Percentiles rank a stretch among this genome's conserved stretches.
Evolutionary conservation across 1,284 basidiomycete species (phyloP).

Genomic region (Boletus sp.): DNA sequence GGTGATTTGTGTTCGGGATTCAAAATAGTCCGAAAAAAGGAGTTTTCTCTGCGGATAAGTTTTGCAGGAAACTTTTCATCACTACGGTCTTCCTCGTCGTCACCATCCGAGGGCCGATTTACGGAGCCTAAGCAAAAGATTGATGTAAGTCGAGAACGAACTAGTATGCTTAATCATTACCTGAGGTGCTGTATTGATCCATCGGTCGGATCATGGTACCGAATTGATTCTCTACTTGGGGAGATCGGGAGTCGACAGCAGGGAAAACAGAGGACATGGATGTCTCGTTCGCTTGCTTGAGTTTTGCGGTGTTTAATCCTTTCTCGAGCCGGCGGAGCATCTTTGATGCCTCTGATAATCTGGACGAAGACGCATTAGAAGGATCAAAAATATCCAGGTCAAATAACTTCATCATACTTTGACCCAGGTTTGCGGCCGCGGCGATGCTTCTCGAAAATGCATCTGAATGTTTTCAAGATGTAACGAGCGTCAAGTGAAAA

Average conservation of each 20-base stretch:
- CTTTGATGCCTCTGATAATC: conserved; percentile 80
- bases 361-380: conserved; percentile 29
- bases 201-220: conserved; percentile 31
- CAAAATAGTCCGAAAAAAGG: conserved; percentile 77
- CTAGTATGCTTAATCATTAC: conserved; percentile 30
- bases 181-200: conserved; percentile 36
- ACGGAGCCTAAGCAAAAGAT: conserved; percentile 33
- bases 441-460: conserved; percentile 80
- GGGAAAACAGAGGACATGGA: conserved; percentile 31
- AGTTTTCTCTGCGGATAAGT: conserved; percentile 64
- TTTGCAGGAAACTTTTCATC: conserved; percentile 68
- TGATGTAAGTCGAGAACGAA: conserved; percentile 12
- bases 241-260: conserved; percentile 34
- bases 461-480: conserved; percentile 42
- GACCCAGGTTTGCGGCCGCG: conserved; percentile 84
- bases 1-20: conserved; percentile 60
- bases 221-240: conserved; percentile 31
- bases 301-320: conserved; percentile 70
- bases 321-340: conserved; percentile 82
- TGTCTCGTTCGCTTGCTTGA: conserved; percentile 45
- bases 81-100: conserved; percentile 58
- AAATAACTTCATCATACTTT: conserved; percentile 49
- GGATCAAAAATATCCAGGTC: conserved; percentile 6
- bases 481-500: conserved; percentile 10
- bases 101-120: conserved; percentile 45